These are phyloP conservation scores for Marasmius tenuissimus DNA, from an alignment of 1,284 basidiomycete species.

Conservation along the genomic window DNA sequence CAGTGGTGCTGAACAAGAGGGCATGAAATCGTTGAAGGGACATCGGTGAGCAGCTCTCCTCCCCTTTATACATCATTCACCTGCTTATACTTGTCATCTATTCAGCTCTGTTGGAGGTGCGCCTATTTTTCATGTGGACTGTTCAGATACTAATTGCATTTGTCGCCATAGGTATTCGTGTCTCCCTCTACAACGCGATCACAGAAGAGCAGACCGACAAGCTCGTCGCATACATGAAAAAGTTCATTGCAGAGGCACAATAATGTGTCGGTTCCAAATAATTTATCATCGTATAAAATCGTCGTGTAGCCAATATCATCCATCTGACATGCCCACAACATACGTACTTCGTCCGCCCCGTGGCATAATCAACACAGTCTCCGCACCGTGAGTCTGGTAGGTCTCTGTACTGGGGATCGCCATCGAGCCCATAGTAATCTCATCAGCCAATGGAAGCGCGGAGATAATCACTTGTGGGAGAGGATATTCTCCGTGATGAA, in stretches of 20 bases:
- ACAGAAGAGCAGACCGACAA: constrained; percentile 75
- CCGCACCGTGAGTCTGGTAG: constrained; percentile 75
- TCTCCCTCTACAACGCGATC: constrained; percentile 95
- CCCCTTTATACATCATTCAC: neutral
- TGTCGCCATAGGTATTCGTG: constrained; percentile 66
- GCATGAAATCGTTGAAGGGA: constrained; percentile 87
- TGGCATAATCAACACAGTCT: constrained; percentile 71
- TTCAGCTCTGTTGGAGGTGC: constrained; percentile 56
- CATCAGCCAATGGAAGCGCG: constrained; percentile 52
- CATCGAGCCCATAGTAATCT: constrained; percentile 55
- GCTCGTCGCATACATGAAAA: constrained; percentile 60
- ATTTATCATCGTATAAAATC: neutral
- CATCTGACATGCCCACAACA: constrained; percentile 57
- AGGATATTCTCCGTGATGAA: constrained; percentile 73
- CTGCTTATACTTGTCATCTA: constrained; percentile 19
- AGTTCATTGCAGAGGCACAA: constrained; percentile 40
- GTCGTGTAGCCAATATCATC: neutral
- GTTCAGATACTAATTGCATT: neutral
- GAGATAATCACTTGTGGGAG: constrained; percentile 70
- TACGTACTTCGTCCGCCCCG: constrained; percentile 79
- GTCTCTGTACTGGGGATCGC: constrained; percentile 66
- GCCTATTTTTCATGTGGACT: constrained; percentile 11
- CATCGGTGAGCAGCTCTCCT: constrained; percentile 68
- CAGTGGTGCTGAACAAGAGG: constrained; percentile 71
- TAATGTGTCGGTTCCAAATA: too few relatives aligned